Percentiles rank a stretch among this genome's conserved stretches.
These are phyloP conservation scores for Cenococcum geophilum DNA, from an alignment of 495 filamentous ascomycete genomes.

Conservation along the genomic window DNA sequence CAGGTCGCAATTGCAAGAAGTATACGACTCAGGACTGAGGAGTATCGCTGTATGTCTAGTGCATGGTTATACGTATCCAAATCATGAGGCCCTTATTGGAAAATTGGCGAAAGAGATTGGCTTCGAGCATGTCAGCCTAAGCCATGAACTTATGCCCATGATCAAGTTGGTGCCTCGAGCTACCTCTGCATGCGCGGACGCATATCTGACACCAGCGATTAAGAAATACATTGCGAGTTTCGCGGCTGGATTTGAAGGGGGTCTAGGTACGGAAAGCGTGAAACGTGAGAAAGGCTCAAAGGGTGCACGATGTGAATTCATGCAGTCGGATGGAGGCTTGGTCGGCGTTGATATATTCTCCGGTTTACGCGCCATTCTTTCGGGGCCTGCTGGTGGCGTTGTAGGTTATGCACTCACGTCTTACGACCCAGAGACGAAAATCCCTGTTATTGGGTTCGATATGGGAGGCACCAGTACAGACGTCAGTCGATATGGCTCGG, in stretches of 20 bases:
- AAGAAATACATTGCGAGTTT: conserved; percentile 94
- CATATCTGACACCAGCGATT: conserved; percentile 92
- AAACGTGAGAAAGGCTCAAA: conserved; percentile 49
- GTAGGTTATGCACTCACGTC: conserved; percentile 94
- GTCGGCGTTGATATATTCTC: conserved; percentile 72
- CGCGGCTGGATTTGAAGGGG: conserved; percentile 64
- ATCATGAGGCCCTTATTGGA: conserved; percentile 65
- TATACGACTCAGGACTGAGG: conserved; percentile 57
- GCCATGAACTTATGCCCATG: conserved; percentile 86
- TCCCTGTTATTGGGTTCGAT: conserved; percentile 92
- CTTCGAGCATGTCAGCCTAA: conserved; percentile 67
- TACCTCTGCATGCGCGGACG: conserved; percentile 90
- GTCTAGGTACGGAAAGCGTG: conserved; percentile 62
- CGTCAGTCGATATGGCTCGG: conserved; percentile 82
- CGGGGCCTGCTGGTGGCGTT: conserved; percentile 67
- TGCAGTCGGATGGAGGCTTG: conserved; percentile 78
- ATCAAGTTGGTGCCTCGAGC: conserved; percentile 82
- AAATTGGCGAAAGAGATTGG: conserved; percentile 64
- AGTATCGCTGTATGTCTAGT: conserved; percentile 75
- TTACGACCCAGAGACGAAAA: conserved; percentile 79
- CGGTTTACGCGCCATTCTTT: conserved; percentile 68
- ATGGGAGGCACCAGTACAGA: conserved; percentile 97
- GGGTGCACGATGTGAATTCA: conserved; percentile 70
- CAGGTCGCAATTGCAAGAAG: conserved; percentile 48
- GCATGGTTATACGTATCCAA: conserved; percentile 75